phyloP scores from a whole-genome alignment of 1,284 basidiomycete genomes.

The Salmacisia buchloeana region DNA sequence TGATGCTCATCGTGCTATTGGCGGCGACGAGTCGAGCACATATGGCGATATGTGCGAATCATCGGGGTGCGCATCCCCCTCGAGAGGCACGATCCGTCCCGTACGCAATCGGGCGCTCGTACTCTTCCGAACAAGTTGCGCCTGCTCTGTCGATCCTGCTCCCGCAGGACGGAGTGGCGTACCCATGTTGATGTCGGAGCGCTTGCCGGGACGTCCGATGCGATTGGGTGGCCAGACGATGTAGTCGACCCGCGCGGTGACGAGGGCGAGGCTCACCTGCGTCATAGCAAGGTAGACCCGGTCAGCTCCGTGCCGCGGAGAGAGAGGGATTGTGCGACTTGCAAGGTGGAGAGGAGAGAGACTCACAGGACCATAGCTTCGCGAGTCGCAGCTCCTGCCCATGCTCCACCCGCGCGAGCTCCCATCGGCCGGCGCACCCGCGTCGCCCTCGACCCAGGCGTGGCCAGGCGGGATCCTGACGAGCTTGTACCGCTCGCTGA shows the following conservation, averaged over 20 bases:
- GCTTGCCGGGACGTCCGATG: neutral
- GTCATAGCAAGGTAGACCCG: neutral
- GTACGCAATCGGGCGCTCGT: neutral
- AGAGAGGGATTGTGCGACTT: too few species aligned
- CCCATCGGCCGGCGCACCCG: neutral
- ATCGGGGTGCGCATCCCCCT: neutral
- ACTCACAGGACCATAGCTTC: neutral
- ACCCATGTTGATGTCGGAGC: neutral
- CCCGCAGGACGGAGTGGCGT: neutral
- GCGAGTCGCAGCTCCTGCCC: constrained; percentile 2
- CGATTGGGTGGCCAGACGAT: neutral
- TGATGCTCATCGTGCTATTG: too few species aligned
- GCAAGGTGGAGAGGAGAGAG: neutral
- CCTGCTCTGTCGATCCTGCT: neutral
- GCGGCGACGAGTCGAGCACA: neutral
- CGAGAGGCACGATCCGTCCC: neutral
- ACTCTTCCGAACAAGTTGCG: neutral
- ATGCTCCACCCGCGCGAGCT: neutral
- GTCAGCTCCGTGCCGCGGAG: too few species aligned
- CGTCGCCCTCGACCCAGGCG: constrained; percentile 3
- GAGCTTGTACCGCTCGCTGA: neutral
- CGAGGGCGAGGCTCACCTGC: neutral
- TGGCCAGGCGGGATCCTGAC: neutral
- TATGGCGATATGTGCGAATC: neutral
- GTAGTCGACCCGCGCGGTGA: neutral